These are phyloP conservation scores for Cladosporium colombiae DNA, from an alignment of 2,329 filamentous ascomycete genomes.

Conservation along the genomic window DNA sequence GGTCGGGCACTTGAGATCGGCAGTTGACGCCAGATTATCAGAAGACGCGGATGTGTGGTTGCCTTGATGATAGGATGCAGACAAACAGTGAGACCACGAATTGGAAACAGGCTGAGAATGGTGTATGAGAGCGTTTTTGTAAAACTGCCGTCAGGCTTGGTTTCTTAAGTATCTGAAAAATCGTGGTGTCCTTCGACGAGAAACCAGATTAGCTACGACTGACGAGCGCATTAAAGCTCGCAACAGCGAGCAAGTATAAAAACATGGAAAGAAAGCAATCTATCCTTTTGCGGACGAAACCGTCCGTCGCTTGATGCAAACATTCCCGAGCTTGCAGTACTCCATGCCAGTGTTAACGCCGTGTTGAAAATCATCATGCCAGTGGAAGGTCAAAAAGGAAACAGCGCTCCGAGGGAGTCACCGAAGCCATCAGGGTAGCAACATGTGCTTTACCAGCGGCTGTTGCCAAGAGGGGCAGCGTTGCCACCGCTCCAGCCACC, in stretches of 20 bases:
- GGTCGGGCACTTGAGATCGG: background rate
- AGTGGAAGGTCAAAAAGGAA: background rate
- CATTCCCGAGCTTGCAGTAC: constrained; percentile 9
- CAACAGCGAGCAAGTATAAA: background rate
- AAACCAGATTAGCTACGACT: constrained; percentile 6
- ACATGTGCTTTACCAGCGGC: constrained; percentile 52
- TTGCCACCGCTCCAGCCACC: constrained; percentile 59
- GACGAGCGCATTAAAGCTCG: constrained; percentile 1
- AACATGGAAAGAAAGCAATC: constrained; percentile 13
- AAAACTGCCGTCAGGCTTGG: background rate
- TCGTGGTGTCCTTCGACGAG: background rate
- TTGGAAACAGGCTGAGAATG: background rate
- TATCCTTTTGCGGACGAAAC: constrained; percentile 16
- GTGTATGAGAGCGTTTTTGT: background rate
- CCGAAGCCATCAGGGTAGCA: constrained; percentile 3
- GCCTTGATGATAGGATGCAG: background rate
- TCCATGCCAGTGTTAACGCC: constrained; percentile 16
- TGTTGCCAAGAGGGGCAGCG: constrained; percentile 57
- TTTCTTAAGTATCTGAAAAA: background rate
- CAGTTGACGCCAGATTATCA: background rate
- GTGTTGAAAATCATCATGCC: constrained; percentile 13
- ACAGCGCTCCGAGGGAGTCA: background rate
- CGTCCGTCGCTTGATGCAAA: constrained; percentile 14
- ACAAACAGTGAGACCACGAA: background rate
- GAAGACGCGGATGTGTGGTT: background rate